These are phyloP conservation scores for Aspergillus diversus DNA, from an alignment of 495 filamentous ascomycete species.

Conservation along the genomic window DNA sequence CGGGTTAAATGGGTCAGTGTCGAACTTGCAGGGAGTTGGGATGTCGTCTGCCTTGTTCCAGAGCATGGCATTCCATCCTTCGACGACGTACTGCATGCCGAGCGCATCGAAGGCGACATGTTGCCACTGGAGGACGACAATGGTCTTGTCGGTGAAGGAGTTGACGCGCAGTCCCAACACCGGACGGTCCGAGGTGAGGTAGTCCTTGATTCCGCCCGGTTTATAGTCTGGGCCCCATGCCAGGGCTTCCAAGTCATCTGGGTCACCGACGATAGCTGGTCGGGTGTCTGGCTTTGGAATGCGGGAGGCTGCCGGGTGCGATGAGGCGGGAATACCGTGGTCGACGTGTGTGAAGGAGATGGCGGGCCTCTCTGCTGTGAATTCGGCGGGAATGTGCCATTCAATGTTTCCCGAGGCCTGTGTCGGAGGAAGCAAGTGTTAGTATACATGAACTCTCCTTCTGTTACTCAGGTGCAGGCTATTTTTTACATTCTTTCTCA, in stretches of 20 bases:
- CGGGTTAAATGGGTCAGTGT: conserved; percentile 24
- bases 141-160: conserved; percentile 52
- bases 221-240: conserved; percentile 29
- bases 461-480: background rate
- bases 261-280: conserved; percentile 26
- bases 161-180: conserved; percentile 53
- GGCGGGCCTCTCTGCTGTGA: conserved; percentile 38
- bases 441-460: background rate
- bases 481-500: conserved; percentile 43
- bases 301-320: conserved; percentile 40
- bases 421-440: background rate
- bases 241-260: conserved; percentile 23
- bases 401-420: conserved; percentile 40
- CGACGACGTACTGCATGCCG: conserved; percentile 29
- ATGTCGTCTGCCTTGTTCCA: conserved; percentile 23
- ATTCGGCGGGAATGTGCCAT: conserved; percentile 47
- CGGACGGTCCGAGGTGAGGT: conserved; percentile 46
- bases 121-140: conserved; percentile 43
- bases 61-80: conserved; percentile 30
- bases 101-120: conserved; percentile 32
- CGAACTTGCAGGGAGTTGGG: conserved; percentile 18
- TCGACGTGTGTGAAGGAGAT: conserved; percentile 41
- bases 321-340: conserved; percentile 29
- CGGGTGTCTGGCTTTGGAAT: conserved; percentile 23
- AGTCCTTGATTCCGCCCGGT: conserved; percentile 41